Conservation (phyloP, 306 rosid genomes). For the Cyamopsis tetragonoloba region DNA sequence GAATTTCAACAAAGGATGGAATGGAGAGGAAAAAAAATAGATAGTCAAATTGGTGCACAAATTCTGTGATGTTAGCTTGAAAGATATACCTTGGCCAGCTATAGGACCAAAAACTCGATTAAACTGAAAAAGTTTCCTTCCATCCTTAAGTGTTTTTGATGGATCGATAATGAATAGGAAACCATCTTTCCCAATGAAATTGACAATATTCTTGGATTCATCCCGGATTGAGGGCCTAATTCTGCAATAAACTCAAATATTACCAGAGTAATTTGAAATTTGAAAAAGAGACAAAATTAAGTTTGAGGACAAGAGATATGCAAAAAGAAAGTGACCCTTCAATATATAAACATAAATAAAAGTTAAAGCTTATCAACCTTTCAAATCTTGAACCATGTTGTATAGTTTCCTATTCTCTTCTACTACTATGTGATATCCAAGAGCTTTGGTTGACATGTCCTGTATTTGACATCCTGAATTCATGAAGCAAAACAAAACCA, state of each 20-base stretch:
- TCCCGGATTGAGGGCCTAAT: too few relatives aligned
- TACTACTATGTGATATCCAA: slow-evolving; percentile 72
- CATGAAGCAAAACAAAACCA: slow-evolving; percentile 11
- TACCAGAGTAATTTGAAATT: slow-evolving; percentile 55
- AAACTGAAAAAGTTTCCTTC: slow-evolving; percentile 70
- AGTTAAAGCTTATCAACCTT: slow-evolving; percentile 47
- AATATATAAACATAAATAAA: not conserved
- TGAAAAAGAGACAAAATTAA: not conserved
- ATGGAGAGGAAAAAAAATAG: not conserved
- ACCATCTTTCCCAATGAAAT: slow-evolving; percentile 82
- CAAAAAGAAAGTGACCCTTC: not conserved
- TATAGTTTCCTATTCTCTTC: slow-evolving; percentile 73
- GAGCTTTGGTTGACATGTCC: slow-evolving; percentile 73
- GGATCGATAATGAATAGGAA: slow-evolving; percentile 74
- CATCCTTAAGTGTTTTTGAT: slow-evolving; percentile 55
- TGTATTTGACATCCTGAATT: slow-evolving; percentile 62
- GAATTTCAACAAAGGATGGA: slow-evolving; percentile 2
- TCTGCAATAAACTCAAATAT: slow-evolving; percentile 92
- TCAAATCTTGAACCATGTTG: slow-evolving; percentile 90
- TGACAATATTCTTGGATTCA: slow-evolving; percentile 46
- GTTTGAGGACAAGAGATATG: not conserved
- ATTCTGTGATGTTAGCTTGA: not conserved
- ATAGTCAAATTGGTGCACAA: not conserved
- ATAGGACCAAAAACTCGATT: slow-evolving; percentile 68
- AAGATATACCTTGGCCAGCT: slow-evolving; percentile 73